Conservation (phyloP, 148 eudicot species). For the Vaccinium myrtillus region DNA sequence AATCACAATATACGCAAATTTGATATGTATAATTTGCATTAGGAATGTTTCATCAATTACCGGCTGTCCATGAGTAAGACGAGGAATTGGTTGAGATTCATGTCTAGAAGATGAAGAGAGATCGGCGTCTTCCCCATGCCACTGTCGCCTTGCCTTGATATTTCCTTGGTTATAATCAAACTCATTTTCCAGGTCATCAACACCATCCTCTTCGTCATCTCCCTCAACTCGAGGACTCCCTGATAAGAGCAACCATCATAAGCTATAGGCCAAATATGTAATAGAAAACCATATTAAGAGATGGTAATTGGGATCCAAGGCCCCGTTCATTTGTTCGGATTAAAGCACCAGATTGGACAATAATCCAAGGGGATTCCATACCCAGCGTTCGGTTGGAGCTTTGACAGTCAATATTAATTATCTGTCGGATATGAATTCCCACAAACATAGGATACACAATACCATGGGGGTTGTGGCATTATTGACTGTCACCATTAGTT, state of each 20-base stretch:
- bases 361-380: neutral
- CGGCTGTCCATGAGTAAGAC: conserved; percentile 78
- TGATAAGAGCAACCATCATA: conserved; percentile 25
- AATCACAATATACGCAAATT: neutral
- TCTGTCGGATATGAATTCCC: neutral
- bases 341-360: neutral
- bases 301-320: neutral
- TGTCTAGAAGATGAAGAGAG: conserved; percentile 85
- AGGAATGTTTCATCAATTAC: conserved; percentile 38
- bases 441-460: neutral
- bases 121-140: conserved; percentile 81
- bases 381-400: neutral
- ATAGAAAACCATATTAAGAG: neutral
- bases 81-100: conserved; percentile 86
- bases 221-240: conserved; percentile 79
- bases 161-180: conserved; percentile 61
- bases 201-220: conserved; percentile 95
- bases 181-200: conserved; percentile 93
- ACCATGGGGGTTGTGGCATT: neutral
- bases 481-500: neutral
- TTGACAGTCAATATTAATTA: neutral
- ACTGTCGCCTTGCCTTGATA: conserved; percentile 61
- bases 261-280: neutral
- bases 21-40: neutral
- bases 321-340: neutral